Evolutionary conservation across 1,139 yeast species (phyloP).

Genomic region (Wickerhamomyces sp.): DNA sequence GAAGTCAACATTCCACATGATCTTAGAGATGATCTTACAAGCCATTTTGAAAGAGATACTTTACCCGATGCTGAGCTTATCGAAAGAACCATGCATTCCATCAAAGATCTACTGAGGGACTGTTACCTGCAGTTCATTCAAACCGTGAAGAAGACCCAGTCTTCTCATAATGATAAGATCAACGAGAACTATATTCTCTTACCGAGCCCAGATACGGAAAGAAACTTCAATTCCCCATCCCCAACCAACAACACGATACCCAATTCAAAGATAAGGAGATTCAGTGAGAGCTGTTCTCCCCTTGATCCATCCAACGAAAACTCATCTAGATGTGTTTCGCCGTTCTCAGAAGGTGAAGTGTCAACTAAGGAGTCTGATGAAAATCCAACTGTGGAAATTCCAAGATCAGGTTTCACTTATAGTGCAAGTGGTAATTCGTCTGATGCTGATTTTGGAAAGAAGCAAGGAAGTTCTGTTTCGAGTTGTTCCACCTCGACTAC

Average conservation of each 20-base stretch:
- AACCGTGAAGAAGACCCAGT: conserved; percentile 9
- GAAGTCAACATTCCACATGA: conserved; percentile 24
- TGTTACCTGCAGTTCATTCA: conserved; percentile 20
- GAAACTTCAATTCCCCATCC: conserved; percentile 5
- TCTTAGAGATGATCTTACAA: conserved; percentile 11
- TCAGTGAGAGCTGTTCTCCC: conserved; percentile 17
- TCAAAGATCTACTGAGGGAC: conserved; percentile 20
- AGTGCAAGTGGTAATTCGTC: neutral
- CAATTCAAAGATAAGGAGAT: conserved; percentile 5
- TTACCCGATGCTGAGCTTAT: conserved; percentile 15
- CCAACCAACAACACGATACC: neutral
- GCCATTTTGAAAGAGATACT: conserved; percentile 6
- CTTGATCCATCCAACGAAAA: conserved; percentile 10
- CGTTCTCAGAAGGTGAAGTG: conserved; percentile 10
- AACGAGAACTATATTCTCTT: conserved; percentile 14
- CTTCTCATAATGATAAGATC: conserved; percentile 4
- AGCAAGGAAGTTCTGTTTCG: neutral
- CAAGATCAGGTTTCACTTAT: conserved; percentile 1
- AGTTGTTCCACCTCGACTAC: too few relatives aligned
- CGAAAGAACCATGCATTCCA: conserved; percentile 14
- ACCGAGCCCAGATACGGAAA: conserved; percentile 16
- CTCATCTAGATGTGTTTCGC: conserved; percentile 14
- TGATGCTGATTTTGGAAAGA: neutral
- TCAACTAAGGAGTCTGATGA: neutral
- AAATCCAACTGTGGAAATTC: neutral